Conservation (phyloP, 129 eudicot genomes). For the Saussurea involucrata region DNA sequence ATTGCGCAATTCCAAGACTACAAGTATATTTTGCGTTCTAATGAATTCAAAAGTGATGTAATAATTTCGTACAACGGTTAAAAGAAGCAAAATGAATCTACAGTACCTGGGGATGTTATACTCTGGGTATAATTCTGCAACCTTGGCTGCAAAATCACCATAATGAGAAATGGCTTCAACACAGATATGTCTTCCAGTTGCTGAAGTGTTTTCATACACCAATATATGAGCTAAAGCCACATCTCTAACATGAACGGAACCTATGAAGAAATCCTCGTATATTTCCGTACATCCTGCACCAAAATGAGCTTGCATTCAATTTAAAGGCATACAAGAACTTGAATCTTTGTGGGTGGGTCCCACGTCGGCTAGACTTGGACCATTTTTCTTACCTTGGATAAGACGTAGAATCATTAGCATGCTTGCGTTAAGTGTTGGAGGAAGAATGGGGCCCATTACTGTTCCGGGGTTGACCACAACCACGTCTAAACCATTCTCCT, state of each 20-base stretch:
- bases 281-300: slow-evolving; percentile 64
- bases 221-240: slow-evolving; percentile 88
- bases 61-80: not conserved
- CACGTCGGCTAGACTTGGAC: not conserved
- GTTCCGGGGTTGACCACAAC: slow-evolving; percentile 95
- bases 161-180: slow-evolving; percentile 79
- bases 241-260: slow-evolving; percentile 86
- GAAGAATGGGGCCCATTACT: slow-evolving; percentile 83
- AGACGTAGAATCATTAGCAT: slow-evolving; percentile 79
- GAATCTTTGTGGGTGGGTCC: not conserved
- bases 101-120: slow-evolving; percentile 76
- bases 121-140: slow-evolving; percentile 83
- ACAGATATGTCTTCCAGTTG: slow-evolving; percentile 80
- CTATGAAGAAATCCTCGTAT: slow-evolving; percentile 67
- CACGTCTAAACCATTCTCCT: slow-evolving; percentile 70
- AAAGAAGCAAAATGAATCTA: not conserved
- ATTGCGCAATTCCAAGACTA: not conserved
- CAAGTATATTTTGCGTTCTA: not conserved
- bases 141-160: slow-evolving; percentile 85
- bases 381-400: slow-evolving; percentile 52
- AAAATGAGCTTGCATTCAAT: not conserved
- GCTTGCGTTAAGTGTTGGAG: slow-evolving; percentile 83
- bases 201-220: slow-evolving; percentile 77
- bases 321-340: not conserved
- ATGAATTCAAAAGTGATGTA: not conserved